phyloP scores from a whole-genome alignment of 805 yeast genomes.

The Candida easanensis region DNA sequence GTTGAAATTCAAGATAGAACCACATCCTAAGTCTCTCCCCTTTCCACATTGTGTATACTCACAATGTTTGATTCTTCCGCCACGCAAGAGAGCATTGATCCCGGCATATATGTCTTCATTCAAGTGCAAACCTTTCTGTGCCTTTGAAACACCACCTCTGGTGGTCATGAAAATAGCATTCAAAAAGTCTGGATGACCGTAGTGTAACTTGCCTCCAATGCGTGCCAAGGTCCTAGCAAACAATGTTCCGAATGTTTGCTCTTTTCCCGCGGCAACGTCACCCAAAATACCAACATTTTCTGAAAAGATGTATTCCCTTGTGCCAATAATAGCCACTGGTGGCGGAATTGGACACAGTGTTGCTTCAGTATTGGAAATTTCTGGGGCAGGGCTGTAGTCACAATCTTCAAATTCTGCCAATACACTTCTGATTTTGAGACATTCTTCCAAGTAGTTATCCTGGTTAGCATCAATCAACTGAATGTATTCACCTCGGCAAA shows the following conservation, averaged over 20 bases:
- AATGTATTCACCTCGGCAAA: constrained; percentile 76
- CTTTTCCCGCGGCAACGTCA: constrained; percentile 86
- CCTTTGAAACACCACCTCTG: constrained; percentile 84
- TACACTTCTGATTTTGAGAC: constrained; percentile 69
- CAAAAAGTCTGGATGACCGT: constrained; percentile 85
- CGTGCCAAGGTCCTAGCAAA: constrained; percentile 81
- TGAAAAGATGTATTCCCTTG: constrained; percentile 81
- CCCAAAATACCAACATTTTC: constrained; percentile 81
- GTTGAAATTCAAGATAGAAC: constrained; percentile 76
- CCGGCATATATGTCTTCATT: constrained; percentile 89
- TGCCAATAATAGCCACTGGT: constrained; percentile 83
- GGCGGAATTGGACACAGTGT: constrained; percentile 51
- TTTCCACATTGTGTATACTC: constrained; percentile 86
- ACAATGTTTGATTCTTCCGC: constrained; percentile 82
- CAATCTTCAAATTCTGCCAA: constrained; percentile 73
- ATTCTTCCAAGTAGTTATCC: constrained; percentile 79
- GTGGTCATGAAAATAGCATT: constrained; percentile 77
- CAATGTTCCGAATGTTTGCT: constrained; percentile 82
- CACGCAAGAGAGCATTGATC: constrained; percentile 73
- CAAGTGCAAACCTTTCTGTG: constrained; percentile 77
- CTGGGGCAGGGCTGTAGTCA: constrained; percentile 2
- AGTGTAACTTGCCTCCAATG: constrained; percentile 79
- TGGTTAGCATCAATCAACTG: constrained; percentile 84
- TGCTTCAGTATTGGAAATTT: constrained; percentile 1
- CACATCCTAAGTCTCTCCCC: constrained; percentile 83